Conservation (phyloP, 2,329 filamentous ascomycete genomes). For the Escovopsis sp. region DNA sequence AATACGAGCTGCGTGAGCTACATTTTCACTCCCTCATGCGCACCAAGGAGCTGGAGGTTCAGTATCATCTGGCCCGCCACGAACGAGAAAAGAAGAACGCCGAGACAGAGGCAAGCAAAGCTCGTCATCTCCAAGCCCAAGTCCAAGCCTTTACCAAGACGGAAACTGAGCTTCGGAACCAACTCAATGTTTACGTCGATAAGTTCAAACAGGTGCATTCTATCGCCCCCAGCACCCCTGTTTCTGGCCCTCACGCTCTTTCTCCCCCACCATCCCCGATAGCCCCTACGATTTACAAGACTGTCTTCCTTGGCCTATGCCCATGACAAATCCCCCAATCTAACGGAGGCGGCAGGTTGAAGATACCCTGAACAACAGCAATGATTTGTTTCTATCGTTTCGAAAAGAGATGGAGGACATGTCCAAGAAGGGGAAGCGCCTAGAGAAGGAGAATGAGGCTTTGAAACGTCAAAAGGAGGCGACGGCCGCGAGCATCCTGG, state of each 20-base stretch:
- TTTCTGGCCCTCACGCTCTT: neutral
- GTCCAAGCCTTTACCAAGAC: slow-evolving; percentile 94
- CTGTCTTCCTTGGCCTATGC: too few relatives aligned
- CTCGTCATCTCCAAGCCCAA: slow-evolving; percentile 74
- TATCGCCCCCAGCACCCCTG: neutral
- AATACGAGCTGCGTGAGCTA: slow-evolving; percentile 88
- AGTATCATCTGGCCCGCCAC: slow-evolving; percentile 74
- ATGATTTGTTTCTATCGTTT: slow-evolving; percentile 92
- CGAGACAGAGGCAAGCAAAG: slow-evolving; percentile 64
- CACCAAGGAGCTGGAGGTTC: slow-evolving; percentile 89
- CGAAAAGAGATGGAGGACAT: slow-evolving; percentile 99
- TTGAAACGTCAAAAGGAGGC: slow-evolving; percentile 86
- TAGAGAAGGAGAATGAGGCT: slow-evolving; percentile 91
- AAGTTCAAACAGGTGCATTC: slow-evolving; percentile 93
- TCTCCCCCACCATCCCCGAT: too few relatives aligned
- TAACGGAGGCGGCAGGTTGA: slow-evolving; percentile 52
- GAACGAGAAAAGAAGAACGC: slow-evolving; percentile 83
- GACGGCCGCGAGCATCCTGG: slow-evolving; percentile 85
- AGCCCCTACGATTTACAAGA: too few relatives aligned
- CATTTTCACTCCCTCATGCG: slow-evolving; percentile 87
- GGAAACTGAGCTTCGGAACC: slow-evolving; percentile 80
- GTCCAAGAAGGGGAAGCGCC: slow-evolving; percentile 94
- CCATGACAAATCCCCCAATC: slow-evolving; percentile 10
- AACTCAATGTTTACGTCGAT: slow-evolving; percentile 96
- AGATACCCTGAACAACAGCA: slow-evolving; percentile 96